Base-by-base conservation (phyloP, 1,139 yeast genomes). In the Debaryomycetaceae sp. region DNA sequence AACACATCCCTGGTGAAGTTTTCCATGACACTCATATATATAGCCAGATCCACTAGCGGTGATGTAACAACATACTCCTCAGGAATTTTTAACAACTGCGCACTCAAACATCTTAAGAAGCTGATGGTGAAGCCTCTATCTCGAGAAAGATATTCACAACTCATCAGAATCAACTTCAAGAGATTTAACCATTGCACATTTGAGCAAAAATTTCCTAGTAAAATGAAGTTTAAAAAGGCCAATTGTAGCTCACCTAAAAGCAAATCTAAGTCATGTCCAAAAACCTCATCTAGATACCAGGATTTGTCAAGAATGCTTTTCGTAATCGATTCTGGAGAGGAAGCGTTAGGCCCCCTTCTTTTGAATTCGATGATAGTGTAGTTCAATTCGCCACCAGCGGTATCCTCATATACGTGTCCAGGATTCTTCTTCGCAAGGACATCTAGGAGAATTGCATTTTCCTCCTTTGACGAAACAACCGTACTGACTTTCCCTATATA, bases 121-220 rank as follows among this genome's bases (percentile, higher is more conserved):
- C 46, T 43, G 1, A 49, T 24, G 5, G 54, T 47, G 40, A 62
- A 61, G 3, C 42, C 13, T 24, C 43, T 45, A 38, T 54, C 42
- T 2, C 38, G 7, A 2, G 24, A 20, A 31, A 64, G 34, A 38
- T 52, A 58, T 1, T 14, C 7, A 34, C 47, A 48, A 42, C 63
- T 50, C 57, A 55, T 57, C 63, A 63, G 68, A 1, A 60, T 38
- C 20, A 66, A 48, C 20, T 46, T 51, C 11, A 65, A 43, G 7
- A 65, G 40, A 22, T 54, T 57, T 14, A 58, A 42, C 70, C 70
- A 66, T 45, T 65, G 70, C 3, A 61, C 49, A n/a, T 62, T 62
- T 2, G 68, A 64, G 41, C 66, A 62, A 41, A 62, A 56, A 43
- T 62, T 66, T 2, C 69, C 68, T 20, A 65, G 46, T 3, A 64